Evolutionary conservation across 2,329 filamentous ascomycete species (phyloP), one percentile per base, ranked within the genome.

Genomic region (Arthrobotrys conoides): DNA sequence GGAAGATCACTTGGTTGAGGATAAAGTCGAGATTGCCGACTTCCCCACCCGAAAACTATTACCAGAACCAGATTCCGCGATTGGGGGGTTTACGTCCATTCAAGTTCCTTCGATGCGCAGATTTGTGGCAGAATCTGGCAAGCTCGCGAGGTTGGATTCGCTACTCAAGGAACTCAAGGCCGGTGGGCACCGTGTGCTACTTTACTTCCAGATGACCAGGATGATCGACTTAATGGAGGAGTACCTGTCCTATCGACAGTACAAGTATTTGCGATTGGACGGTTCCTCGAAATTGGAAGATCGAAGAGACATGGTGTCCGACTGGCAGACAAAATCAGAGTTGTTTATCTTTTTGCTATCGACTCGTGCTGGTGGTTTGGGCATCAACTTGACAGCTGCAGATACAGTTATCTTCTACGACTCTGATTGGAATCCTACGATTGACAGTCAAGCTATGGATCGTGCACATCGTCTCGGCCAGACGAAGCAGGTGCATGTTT

Each of bases 221-320:
- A 99, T 99, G 96, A 98, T 99, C 83, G 95, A 99, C 84, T 87
- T 99, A 78, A 98, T 98, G 93, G 96, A 99, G 84, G 96, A 99
- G 85, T 99, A 98, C 82, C 88, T 99, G 76, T 98, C 96, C 0
- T 98, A 98, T 86, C 93, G 96, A 84, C 97, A 98, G 86, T 98
- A 97, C 90, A 97, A 97, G 85, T 99, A 97, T 86, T 96, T 95
- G 83, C 93, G 96, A 77, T 88, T 99, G 53, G 96, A 99, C 83
- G 96, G 96, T 83, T 97, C 94, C 18, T 99, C 96, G 51, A 99
- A 98, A 85, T 88, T 99, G 65, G 96, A 99, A 84, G 96, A 99
- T 84, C 91, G 96, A 84, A 91, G 96, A 83, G 96, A 99, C 83
- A 98, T 96, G 0, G 96, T 99, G 27, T 90, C 94, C 61, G 95